These are phyloP conservation scores for Truncatella angustata DNA, from an alignment of 2,329 filamentous ascomycete species.

Conservation along the genomic window DNA sequence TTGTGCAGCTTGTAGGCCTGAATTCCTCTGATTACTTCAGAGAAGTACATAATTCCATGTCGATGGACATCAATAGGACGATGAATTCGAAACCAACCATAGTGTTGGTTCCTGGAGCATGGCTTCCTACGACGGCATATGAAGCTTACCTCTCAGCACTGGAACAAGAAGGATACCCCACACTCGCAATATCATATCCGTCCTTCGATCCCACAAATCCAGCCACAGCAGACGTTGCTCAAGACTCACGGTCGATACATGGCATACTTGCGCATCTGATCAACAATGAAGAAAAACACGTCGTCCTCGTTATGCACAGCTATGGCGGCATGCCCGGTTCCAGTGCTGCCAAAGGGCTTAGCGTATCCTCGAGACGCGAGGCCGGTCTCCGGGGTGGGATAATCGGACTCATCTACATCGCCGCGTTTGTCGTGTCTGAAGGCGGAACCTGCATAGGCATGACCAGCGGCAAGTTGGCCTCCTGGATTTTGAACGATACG, in stretches of 20 bases:
- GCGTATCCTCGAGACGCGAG: background rate
- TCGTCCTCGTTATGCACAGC: constrained; percentile 18
- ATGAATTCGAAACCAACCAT: background rate
- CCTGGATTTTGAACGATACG: background rate
- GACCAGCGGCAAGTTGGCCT: background rate
- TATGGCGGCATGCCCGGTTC: constrained; percentile 19
- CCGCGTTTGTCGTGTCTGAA: background rate
- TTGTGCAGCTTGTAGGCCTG: too few species aligned
- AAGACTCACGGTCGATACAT: constrained; percentile 11
- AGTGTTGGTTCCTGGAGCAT: background rate
- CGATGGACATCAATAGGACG: background rate
- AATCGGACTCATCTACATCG: background rate
- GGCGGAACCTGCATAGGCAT: background rate
- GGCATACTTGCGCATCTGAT: constrained; percentile 13
- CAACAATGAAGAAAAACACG: constrained; percentile 6
- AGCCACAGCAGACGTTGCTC: background rate
- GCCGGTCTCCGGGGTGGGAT: background rate
- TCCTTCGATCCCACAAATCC: background rate
- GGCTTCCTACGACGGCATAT: background rate
- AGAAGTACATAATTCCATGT: background rate
- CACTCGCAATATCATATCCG: background rate
- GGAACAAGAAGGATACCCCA: background rate
- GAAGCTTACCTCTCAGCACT: background rate
- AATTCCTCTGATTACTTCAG: too few species aligned
- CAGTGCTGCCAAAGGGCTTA: background rate